Evolutionary conservation across 345 rosid species (phyloP).

Genomic region (Triadica sebifera): DNA sequence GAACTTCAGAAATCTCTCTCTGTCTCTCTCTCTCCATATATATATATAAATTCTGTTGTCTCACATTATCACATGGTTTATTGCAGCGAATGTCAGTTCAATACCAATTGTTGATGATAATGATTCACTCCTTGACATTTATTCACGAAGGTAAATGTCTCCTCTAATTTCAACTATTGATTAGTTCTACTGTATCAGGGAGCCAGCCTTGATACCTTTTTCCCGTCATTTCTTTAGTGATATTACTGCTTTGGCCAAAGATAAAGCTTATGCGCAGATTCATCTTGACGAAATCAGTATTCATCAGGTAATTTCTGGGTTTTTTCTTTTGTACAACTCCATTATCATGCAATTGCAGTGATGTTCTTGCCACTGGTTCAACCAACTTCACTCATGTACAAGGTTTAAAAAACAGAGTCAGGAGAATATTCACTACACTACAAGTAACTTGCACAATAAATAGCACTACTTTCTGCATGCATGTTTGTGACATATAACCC

Average conservation of each 20-base stretch:
- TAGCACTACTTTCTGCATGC: not conserved
- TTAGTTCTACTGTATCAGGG: not conserved
- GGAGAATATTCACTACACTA: not conserved
- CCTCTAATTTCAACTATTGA: not conserved
- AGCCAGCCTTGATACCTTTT: constrained; percentile 1
- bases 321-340: constrained; percentile 3
- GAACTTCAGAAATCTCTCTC: not conserved
- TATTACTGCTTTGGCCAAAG: constrained; percentile 84
- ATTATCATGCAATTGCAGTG: not conserved
- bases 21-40: no score
- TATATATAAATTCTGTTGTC: not conserved
- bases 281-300: constrained; percentile 85
- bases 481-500: not conserved
- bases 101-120: constrained; percentile 85
- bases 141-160: constrained; percentile 61
- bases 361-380: not conserved
- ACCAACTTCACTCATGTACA: not conserved
- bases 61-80: constrained; percentile 12
- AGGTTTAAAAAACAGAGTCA: not conserved
- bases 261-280: constrained; percentile 88
- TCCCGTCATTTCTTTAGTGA: constrained; percentile 42
- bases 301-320: constrained; percentile 61
- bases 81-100: constrained; percentile 88
- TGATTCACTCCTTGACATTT: constrained; percentile 75
- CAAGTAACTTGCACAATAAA: not conserved